Evolutionary conservation across 2,329 filamentous ascomycete species (phyloP), one percentile per base, ranked within the genome.

Genomic region (Pseudogymnoascus sp.): DNA sequence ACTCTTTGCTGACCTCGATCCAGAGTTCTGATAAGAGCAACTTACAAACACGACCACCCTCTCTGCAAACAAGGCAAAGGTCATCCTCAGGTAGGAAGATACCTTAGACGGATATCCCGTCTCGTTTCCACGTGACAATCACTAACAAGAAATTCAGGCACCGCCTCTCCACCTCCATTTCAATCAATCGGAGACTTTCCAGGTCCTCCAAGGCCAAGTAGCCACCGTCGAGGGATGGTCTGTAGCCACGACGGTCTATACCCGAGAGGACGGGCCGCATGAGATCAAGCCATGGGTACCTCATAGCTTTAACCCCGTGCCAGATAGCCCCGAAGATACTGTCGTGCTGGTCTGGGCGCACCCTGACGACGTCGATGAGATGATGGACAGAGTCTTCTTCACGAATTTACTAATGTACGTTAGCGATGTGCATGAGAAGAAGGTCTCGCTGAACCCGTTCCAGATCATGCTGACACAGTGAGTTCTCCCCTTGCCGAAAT

Each of bases 331-430:
- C n/a, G 55, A 59, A 36, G 55, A 59, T n/a, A 59, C 55, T 2
- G 31, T 36, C 6, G 15, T 59, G n/a, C 31, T 59, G 21, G 55
- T 59, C 21, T 59, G 55, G 55, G 55, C 55, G n/a, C 25, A 33
- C n/a, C 55, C 55, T 17, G 25, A 35, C 25, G 31, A 25, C 13
- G 55, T 13, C 6, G 25, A 13, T n/a, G 21, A 13, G 27, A n/a
- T n/a, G 21, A 59, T 59, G 55, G 55, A 59, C 27, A 35, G 25
- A 33, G 8, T 36, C 21, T 59, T 59, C 31, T 59, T 59, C 31
- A 12, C n/a, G 12, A 59, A 59, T 35, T 36, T 59, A 25, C n/a
- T 59, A 8, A 13, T 31, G 31, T 59, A 59, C 25, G 5, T 59
- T 4, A 59, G 31, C 55, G 55, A 59, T 25, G 31, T 59, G 25